Conservation (phyloP, 306 rosid genomes). For the Pyrus bretschneideri region DNA sequence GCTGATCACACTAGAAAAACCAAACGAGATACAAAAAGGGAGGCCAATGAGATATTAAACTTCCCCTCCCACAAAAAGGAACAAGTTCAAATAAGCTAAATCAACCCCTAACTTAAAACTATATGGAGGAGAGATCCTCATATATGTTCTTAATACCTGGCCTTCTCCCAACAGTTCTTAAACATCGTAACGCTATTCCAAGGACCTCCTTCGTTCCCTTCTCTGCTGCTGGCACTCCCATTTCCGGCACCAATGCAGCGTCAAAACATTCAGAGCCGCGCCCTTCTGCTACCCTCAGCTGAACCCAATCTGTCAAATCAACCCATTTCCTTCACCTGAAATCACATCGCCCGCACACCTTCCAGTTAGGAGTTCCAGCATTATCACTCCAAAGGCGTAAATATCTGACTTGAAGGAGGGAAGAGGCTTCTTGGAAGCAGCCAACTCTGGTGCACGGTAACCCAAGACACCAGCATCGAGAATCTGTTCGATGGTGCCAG, state of each 20-base stretch:
- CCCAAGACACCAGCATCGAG: constrained; percentile 94
- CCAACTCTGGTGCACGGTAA: constrained; percentile 90
- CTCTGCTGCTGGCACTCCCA: constrained; percentile 56
- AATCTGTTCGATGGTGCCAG: constrained; percentile 90
- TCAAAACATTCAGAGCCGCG: constrained; percentile 85
- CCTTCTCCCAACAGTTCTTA: constrained; percentile 72
- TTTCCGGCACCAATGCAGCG: constrained; percentile 49
- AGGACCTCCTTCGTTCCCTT: constrained; percentile 93
- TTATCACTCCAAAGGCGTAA: constrained; percentile 88
- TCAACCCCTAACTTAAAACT: constrained; percentile 20
- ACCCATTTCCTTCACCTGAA: constrained; percentile 71
- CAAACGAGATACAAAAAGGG: constrained; percentile 37
- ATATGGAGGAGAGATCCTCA: constrained; percentile 92
- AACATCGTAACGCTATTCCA: constrained; percentile 74
- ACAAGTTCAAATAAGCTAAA: constrained; percentile 30
- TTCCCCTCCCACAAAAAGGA: constrained; percentile 47
- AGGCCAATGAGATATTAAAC: constrained; percentile 70
- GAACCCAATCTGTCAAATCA: constrained; percentile 87
- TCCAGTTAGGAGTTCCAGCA: constrained; percentile 85
- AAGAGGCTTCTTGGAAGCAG: constrained; percentile 86
- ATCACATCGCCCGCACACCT: constrained; percentile 97
- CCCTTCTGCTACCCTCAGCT: constrained; percentile 73
- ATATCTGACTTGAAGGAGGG: constrained; percentile 98
- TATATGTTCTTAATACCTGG: constrained; percentile 92
- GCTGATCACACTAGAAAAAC: constrained; percentile 29